These are phyloP conservation scores for Didymella lethalis DNA, from an alignment of 2,329 filamentous ascomycete genomes.

Conservation along the genomic window DNA sequence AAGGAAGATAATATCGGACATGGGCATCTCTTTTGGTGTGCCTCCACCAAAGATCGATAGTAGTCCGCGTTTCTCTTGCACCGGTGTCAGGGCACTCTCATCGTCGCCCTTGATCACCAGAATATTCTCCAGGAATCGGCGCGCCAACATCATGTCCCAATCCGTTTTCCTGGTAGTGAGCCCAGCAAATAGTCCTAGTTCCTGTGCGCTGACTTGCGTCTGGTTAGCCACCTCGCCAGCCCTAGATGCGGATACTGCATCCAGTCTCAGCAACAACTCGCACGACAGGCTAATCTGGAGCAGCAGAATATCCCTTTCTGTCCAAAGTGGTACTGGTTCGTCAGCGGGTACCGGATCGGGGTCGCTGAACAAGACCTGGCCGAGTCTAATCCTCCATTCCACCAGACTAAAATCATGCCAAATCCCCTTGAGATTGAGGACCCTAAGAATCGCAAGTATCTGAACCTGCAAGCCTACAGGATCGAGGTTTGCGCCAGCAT, in stretches of 20 bases:
- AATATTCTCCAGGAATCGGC: slow-evolving; percentile 63
- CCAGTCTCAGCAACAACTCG: slow-evolving; percentile 63
- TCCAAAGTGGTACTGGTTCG: slow-evolving; percentile 36
- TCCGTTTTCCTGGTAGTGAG: slow-evolving; percentile 61
- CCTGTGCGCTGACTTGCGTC: slow-evolving; percentile 53
- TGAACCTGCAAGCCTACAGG: slow-evolving; percentile 71
- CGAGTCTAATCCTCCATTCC: slow-evolving; percentile 76
- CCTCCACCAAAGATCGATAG: slow-evolving; percentile 39
- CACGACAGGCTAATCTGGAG: slow-evolving; percentile 63
- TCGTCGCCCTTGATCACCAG: slow-evolving; percentile 47
- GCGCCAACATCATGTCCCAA: slow-evolving; percentile 64
- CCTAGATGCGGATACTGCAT: slow-evolving; percentile 53
- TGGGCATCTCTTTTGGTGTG: slow-evolving; percentile 30
- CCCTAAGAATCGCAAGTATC: slow-evolving; percentile 71
- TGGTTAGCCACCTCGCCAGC: slow-evolving; percentile 47
- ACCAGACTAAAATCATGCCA: slow-evolving; percentile 79
- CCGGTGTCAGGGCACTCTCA: slow-evolving; percentile 21
- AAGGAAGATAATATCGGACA: slow-evolving; percentile 42
- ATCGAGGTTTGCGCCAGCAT: slow-evolving; percentile 58
- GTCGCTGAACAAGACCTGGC: slow-evolving; percentile 73
- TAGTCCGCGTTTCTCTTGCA: slow-evolving; percentile 38
- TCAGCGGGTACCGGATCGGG: slow-evolving; percentile 33
- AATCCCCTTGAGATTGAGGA: slow-evolving; percentile 69
- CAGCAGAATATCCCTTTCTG: slow-evolving; percentile 62
- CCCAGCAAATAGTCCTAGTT: slow-evolving; percentile 56